phyloP scores from a whole-genome alignment of 345 rosid species.

The Capsella bursapastoris region DNA sequence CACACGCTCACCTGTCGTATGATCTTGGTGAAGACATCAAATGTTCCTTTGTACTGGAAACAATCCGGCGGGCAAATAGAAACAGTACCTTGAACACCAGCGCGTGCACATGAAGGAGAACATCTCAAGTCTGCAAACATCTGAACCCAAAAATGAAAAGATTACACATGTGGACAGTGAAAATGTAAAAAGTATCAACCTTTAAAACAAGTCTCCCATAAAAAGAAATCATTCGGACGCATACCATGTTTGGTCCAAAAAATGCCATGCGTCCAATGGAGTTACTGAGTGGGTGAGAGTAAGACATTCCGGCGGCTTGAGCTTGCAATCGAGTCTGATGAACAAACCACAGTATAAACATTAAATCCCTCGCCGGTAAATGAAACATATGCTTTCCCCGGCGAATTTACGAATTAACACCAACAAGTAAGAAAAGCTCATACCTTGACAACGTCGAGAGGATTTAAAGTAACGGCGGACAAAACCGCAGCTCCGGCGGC shows the following conservation, averaged over 20 bases:
- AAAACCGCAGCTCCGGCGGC: slow-evolving; percentile 96
- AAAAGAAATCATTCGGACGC: not conserved
- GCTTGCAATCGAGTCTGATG: slow-evolving; percentile 91
- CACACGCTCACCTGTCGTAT: slow-evolving; percentile 74
- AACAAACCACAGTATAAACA: slow-evolving; percentile 10
- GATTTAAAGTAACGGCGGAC: slow-evolving; percentile 84
- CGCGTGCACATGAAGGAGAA: slow-evolving; percentile 91
- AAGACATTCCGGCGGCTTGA: slow-evolving; percentile 92
- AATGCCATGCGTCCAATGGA: slow-evolving; percentile 79
- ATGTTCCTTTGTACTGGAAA: slow-evolving; percentile 92
- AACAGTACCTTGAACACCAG: slow-evolving; percentile 98
- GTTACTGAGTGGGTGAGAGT: slow-evolving; percentile 92
- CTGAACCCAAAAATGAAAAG: slow-evolving; percentile 48
- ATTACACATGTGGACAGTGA: not conserved
- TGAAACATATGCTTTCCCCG: not conserved
- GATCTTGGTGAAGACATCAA: slow-evolving; percentile 92
- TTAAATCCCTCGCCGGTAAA: slow-evolving; percentile 10
- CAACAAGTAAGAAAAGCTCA: not conserved
- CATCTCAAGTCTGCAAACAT: slow-evolving; percentile 95
- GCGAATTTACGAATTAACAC: slow-evolving; percentile 13
- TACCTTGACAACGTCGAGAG: slow-evolving; percentile 95
- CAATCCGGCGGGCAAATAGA: slow-evolving; percentile 99
- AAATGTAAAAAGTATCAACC: not conserved
- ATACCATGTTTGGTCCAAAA: slow-evolving; percentile 93
- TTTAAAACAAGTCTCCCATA: not conserved